Evolutionary conservation across 2,329 filamentous ascomycete genomes (phyloP).

Genomic region (Ophiostoma ulmi): DNA sequence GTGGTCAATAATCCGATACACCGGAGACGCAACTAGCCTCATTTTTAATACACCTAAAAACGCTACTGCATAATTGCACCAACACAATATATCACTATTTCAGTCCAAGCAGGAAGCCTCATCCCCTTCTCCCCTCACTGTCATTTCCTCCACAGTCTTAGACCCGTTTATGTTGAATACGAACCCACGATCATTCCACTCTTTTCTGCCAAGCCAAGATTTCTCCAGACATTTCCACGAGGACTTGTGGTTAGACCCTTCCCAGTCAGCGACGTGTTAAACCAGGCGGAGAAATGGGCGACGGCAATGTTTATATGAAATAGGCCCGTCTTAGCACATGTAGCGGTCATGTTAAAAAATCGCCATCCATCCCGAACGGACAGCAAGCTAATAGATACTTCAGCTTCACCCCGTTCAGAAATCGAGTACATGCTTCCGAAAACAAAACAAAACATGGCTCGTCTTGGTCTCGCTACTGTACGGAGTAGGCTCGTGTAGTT

Average conservation of each 20-base stretch:
- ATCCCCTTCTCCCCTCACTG: background rate
- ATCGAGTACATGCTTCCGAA: background rate
- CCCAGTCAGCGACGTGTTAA: background rate
- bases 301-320: background rate
- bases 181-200: background rate
- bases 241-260: background rate
- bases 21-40: background rate
- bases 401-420: background rate
- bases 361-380: background rate
- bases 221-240: background rate
- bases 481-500: background rate
- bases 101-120: background rate
- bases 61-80: background rate
- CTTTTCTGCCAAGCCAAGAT: background rate
- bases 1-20: background rate
- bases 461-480: background rate
- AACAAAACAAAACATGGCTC: background rate
- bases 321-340: background rate
- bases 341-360: background rate
- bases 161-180: background rate
- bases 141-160: background rate
- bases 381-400: background rate
- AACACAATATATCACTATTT: background rate
- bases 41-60: background rate
- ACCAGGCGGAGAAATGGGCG: background rate